These are phyloP conservation scores for Coniella lustricola DNA, from an alignment of 2,329 filamentous ascomycete genomes.

Conservation along the genomic window DNA sequence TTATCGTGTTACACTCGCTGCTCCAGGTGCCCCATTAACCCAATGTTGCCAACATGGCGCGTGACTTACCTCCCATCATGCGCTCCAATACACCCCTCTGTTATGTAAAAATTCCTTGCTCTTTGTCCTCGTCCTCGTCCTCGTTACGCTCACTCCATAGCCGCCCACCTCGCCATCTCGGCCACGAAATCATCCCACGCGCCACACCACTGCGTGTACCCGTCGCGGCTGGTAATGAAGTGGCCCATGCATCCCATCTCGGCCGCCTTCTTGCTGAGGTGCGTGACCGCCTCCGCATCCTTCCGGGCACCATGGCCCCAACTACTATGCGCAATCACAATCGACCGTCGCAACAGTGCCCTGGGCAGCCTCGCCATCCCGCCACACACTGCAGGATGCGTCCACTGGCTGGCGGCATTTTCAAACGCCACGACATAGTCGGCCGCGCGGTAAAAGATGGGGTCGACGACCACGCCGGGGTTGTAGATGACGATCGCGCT, in stretches of 20 bases:
- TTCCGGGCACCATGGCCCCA: conserved; percentile 3
- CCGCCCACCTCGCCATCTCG: conserved; percentile 10
- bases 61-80: too few species aligned
- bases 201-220: conserved; percentile 19
- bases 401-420: conserved; percentile 18
- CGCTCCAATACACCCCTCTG: too few species aligned
- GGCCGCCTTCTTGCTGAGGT: conserved; percentile 12
- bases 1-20: too few species aligned
- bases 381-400: conserved; percentile 14
- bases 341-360: conserved; percentile 11
- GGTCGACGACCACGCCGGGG: conserved; percentile 35
- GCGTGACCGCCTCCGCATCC: conserved; percentile 1
- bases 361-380: conserved; percentile 15
- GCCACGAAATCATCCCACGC: conserved; percentile 18
- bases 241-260: conserved; percentile 17
- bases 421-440: conserved; percentile 41
- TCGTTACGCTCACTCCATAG: background rate
- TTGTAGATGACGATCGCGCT: conserved; percentile 32
- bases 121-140: too few species aligned
- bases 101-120: too few species aligned
- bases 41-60: too few species aligned
- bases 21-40: too few species aligned
- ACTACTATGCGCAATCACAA: conserved; percentile 19
- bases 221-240: conserved; percentile 17
- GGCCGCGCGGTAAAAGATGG: conserved; percentile 31